Percentiles rank a stretch among this genome's conserved stretches.
Conservation (phyloP, 108 stramenopile species). For the Cyclotella choctawhatcheeana region DNA sequence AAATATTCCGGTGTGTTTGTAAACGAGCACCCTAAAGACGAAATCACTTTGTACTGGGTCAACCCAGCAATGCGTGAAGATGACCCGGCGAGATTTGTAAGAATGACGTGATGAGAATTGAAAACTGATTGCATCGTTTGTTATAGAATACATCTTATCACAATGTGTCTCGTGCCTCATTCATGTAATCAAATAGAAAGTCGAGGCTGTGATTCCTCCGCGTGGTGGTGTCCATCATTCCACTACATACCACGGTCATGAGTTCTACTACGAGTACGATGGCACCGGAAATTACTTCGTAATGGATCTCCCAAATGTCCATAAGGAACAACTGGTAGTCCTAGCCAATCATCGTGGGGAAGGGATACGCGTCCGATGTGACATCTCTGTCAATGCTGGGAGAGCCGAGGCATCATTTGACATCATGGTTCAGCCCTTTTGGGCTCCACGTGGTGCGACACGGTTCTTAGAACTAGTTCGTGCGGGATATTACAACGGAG, state of each 20-base stretch:
- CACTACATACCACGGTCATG: background rate
- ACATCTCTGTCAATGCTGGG: slow-evolving; percentile 15
- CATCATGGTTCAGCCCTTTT: slow-evolving; percentile 45
- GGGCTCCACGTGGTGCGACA: slow-evolving; percentile 46
- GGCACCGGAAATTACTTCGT: slow-evolving; percentile 24
- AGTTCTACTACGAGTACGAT: slow-evolving; percentile 29
- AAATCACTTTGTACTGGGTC: slow-evolving; percentile 49
- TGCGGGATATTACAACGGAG: slow-evolving; percentile 63
- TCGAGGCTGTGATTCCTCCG: slow-evolving; percentile 23
- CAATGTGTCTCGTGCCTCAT: background rate
- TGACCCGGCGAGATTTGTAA: slow-evolving; percentile 18
- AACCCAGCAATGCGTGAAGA: slow-evolving; percentile 23
- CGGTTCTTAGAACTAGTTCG: slow-evolving; percentile 50
- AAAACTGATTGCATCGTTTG: background rate
- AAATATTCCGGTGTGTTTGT: slow-evolving; percentile 25
- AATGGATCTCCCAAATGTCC: slow-evolving; percentile 11
- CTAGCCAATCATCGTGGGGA: slow-evolving; percentile 14
- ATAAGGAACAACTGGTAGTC: slow-evolving; percentile 29
- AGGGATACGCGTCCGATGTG: slow-evolving; percentile 34
- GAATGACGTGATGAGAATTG: no score
- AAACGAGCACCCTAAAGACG: slow-evolving; percentile 40
- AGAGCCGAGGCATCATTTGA: slow-evolving; percentile 17
- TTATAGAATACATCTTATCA: background rate
- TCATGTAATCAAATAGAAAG: background rate
- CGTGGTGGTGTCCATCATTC: slow-evolving; percentile 26